Base-by-base conservation (phyloP, 2,329 filamentous ascomycete species). In the Orbilia oligospora region DNA sequence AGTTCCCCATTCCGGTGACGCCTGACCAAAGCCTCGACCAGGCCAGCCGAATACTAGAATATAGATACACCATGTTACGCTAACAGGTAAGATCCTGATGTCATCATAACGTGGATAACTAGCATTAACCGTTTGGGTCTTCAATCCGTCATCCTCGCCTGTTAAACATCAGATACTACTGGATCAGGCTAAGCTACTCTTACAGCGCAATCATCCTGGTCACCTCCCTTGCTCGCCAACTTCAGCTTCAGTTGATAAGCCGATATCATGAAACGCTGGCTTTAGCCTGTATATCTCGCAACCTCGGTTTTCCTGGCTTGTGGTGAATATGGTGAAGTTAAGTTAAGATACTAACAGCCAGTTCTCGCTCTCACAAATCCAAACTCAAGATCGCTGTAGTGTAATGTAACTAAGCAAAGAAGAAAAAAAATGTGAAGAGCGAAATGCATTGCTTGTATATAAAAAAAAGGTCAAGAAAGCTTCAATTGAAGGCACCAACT, bases 361-460 rank as follows among this genome's bases (percentile, higher is more conserved):
- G 65, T 56, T 46, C 46, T 55, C 49, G 10, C 30, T 27, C 2
- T 33, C 33, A 46, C 49, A 14, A 12, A 30, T 53, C 22, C 20
- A 27, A 2, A 44, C 36, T 24, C 55, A 51, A 33, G 9, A 44
- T 61, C 18, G 55, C 36, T 22, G n/a, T 30, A 44, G 9, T 10
- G 24, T 38, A 33, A 46, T 16, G 16, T 30, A 30, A 30, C 6
- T 3, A 46, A 46, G 41, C n/a, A 2, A 49, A 49, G n/a, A 30
- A 30, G 27, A 30, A 12, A 9, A 30, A 56, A 53, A 58, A n/a
- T 58, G n/a, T 48, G 33, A 46, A 66, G 46, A 64, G 48, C 58
- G 48, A 49, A 46, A 71, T 72, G 69, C 46, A 75, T 75, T 63
- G 55, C 48, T 24, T 69, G 41, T 64, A 53, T 75, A 63, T 61